A percentile compares a stretch with the other conserved stretches of the same genome.
phyloP scores from a whole-genome alignment of 371 early-diverging fungal genomes.

The Actinomucor elegans region DNA sequence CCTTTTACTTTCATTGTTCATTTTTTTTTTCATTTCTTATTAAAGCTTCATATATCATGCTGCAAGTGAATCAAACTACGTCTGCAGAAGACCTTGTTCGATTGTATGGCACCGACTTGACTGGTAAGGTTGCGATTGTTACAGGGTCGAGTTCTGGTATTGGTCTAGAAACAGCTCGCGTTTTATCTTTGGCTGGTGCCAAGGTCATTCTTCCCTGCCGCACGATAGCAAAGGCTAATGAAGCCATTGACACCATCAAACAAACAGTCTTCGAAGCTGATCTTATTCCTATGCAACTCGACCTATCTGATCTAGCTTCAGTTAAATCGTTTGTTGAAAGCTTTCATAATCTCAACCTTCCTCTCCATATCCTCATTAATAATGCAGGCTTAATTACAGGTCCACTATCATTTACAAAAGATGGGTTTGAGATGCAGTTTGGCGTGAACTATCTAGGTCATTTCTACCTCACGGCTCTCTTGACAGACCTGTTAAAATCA shows the following conservation, averaged over 20 bases:
- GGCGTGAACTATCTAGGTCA: conserved; percentile 75
- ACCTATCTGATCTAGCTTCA: conserved; percentile 54
- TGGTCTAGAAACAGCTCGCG: conserved; percentile 2
- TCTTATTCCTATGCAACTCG: conserved; percentile 50
- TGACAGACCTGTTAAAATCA: conserved; percentile 57
- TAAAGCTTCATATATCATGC: too few species aligned
- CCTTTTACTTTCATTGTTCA: too few species aligned
- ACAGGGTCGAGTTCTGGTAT: conserved; percentile 69
- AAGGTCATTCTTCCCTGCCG: conserved; percentile 53
- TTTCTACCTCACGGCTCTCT: conserved; percentile 55
- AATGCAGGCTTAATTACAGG: conserved; percentile 65
- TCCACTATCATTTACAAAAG: conserved; percentile 54
- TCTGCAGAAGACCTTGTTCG: not conserved
- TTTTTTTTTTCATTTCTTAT: too few species aligned
- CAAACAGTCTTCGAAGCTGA: conserved; percentile 37
- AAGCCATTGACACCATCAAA: conserved; percentile 45
- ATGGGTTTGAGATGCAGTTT: conserved; percentile 47
- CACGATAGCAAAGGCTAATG: conserved; percentile 29
- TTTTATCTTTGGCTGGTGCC: not conserved
- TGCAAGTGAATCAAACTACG: too few species aligned
- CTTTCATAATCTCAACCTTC: conserved; percentile 53
- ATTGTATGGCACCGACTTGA: conserved; percentile 36
- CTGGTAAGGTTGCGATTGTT: conserved; percentile 64
- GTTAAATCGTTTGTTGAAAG: conserved; percentile 44
- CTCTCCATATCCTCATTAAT: conserved; percentile 41